Base-by-base conservation (phyloP, 768 basidiomycete genomes). In the Tylopilus balloui region DNA sequence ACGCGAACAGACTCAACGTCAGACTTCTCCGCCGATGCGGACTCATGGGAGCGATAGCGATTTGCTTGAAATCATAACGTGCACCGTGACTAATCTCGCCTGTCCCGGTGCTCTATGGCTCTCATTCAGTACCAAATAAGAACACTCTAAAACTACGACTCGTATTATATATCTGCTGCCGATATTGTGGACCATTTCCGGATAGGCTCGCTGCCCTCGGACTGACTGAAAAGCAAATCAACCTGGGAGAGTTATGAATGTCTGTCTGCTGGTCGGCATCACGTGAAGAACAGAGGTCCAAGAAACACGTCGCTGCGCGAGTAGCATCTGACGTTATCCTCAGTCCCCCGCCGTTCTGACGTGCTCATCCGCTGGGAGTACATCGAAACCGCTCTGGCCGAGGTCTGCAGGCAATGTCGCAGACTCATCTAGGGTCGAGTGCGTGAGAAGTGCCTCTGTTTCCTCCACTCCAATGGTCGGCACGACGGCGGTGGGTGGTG, bases 371-470 rank as follows among this genome's bases (percentile, higher is more conserved):
- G 72, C 71, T 14, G 86, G 86, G 17, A 90, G 72, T 24, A 92
- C 88, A 65, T 93, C 92, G 63, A 77, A 94, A 13, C 92, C 92
- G 52, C 82, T 75, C 67, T 80, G 79, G n/a, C 88, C 88, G 20
- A 93, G 73, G 60, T 88, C 87, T 3, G 79, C 83, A 17, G 92
- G 92, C 9, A 92, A 73, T 11, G 71, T 76, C n/a, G 89, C 88
- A 0, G 90, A 92, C 66, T 92, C 89, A 48, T 92, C 88, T 44
- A 92, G 69, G 17, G 50, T 42, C 19, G 71, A 64, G 11, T 50
- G 24, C 12, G 70, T 58, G 24, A 83, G 69, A 17, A 84, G 70
- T 12, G 68, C 73, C 53, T 80, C 73, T 21, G 74, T 71, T 61
- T 87, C 82, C 62, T 84, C 86, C 36, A 75, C 71, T 50, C 83